Conservation (phyloP, 495 filamentous ascomycete species). For the Neurospora africana region DNA sequence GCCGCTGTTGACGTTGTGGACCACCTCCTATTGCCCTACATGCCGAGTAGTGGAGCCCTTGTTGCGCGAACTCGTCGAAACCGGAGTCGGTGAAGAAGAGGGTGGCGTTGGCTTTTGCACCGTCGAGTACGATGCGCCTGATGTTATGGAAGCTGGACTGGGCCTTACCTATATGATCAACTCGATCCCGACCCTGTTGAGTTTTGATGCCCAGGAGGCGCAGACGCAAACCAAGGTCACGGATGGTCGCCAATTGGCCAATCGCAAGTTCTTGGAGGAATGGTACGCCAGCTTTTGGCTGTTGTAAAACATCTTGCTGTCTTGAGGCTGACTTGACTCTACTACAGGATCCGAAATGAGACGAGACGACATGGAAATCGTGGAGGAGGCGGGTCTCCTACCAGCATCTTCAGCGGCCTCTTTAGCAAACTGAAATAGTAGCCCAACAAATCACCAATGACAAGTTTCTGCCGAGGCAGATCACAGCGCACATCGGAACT, state of each 20-base stretch:
- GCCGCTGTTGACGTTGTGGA: conserved; percentile 63
- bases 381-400: conserved; percentile 31
- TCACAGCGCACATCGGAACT: not conserved
- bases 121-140: conserved; percentile 53
- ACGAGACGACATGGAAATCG: conserved; percentile 36
- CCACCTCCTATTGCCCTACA: conserved; percentile 51
- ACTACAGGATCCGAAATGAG: conserved; percentile 45
- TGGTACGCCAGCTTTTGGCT: conserved; percentile 15
- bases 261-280: conserved; percentile 42
- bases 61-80: conserved; percentile 41
- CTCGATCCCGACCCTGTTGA: conserved; percentile 55
- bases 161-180: conserved; percentile 51
- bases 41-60: conserved; percentile 47
- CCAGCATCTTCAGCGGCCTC: conserved; percentile 29
- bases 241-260: conserved; percentile 42
- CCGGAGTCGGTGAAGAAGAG: conserved; percentile 46
- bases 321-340: not conserved
- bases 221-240: conserved; percentile 43
- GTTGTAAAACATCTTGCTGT: not conserved
- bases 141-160: conserved; percentile 43
- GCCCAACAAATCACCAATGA: not conserved
- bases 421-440: conserved; percentile 27
- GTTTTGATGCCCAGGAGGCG: conserved; percentile 52
- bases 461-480: not conserved
- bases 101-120: conserved; percentile 51